These are phyloP conservation scores for Thelonectria discophora DNA, from an alignment of 2,329 filamentous ascomycete species.

Conservation along the genomic window DNA sequence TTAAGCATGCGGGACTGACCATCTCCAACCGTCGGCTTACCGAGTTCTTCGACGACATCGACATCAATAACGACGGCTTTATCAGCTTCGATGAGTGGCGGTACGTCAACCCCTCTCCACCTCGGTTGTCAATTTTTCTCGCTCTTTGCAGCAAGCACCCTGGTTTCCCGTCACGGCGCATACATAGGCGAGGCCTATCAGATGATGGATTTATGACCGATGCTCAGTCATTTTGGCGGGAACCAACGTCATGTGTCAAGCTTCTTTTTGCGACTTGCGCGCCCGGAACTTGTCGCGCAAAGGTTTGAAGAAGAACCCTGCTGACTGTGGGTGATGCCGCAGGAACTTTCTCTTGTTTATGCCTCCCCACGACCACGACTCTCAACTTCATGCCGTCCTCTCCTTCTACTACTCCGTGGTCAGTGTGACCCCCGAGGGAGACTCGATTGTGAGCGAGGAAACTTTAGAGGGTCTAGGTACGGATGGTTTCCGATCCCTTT, in stretches of 20 bases:
- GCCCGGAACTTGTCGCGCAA: constrained; percentile 2
- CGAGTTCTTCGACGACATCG: constrained; percentile 89
- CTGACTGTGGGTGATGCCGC: constrained; percentile 35
- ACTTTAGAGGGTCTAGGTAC: constrained; percentile 94
- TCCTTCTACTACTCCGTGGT: constrained; percentile 92
- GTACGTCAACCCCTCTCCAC: constrained; percentile 64
- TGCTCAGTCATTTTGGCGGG: constrained; percentile 41
- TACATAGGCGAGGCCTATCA: constrained; percentile 30
- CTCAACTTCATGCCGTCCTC: constrained; percentile 81
- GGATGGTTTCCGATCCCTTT: constrained; percentile 65
- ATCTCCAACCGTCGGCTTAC: constrained; percentile 81
- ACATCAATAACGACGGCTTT: constrained; percentile 85
- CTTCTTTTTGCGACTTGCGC: constrained; percentile 24
- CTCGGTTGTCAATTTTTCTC: constrained; percentile 3
- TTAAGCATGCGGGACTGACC: constrained; percentile 78
- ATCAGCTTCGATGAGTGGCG: constrained; percentile 97
- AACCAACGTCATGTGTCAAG: constrained; percentile 44
- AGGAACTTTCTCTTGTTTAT: constrained; percentile 96
- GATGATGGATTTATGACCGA: constrained; percentile 39
- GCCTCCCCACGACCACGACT: constrained; percentile 67
- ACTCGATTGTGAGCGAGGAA: constrained; percentile 91
- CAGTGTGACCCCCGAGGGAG: constrained; percentile 91
- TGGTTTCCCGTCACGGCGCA: constrained; percentile 11
- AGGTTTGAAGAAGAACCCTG: constrained; percentile 11
- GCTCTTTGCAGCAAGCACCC: constrained; percentile 7